These are phyloP conservation scores for Lyophyllum shimeji DNA, from an alignment of 768 basidiomycete genomes.

Conservation along the genomic window DNA sequence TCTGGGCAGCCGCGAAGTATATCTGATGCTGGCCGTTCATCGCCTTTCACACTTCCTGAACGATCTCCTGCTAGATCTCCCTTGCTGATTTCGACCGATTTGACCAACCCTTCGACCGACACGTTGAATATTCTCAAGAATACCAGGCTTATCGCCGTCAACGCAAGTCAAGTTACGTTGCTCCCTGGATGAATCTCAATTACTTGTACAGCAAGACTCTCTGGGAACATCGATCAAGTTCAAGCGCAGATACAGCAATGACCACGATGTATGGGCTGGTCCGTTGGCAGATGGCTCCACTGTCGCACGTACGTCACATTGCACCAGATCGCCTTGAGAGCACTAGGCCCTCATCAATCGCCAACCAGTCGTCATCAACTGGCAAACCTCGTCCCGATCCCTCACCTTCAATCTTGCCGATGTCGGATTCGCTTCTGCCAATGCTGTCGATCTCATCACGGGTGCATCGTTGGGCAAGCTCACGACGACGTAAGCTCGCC, in stretches of 20 bases:
- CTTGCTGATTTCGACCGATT: slow-evolving; percentile 43
- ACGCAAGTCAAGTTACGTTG: slow-evolving; percentile 26
- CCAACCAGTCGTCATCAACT: slow-evolving; percentile 44
- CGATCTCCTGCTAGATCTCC: slow-evolving; percentile 34
- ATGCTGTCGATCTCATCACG: slow-evolving; percentile 38
- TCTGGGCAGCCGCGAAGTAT: slow-evolving; percentile 54
- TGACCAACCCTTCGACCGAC: slow-evolving; percentile 30
- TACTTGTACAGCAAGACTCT: slow-evolving; percentile 38
- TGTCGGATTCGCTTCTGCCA: slow-evolving; percentile 41
- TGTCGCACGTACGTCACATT: slow-evolving; percentile 34
- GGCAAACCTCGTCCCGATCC: slow-evolving; percentile 36
- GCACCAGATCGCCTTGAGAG: not conserved
- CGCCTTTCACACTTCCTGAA: not conserved
- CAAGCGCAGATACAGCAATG: slow-evolving; percentile 47
- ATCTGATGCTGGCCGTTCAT: not conserved
- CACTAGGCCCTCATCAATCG: not conserved
- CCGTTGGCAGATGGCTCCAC: slow-evolving; percentile 48
- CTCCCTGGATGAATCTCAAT: not conserved
- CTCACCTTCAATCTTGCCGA: slow-evolving; percentile 43
- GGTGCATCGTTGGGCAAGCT: slow-evolving; percentile 36
- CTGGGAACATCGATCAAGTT: slow-evolving; percentile 44
- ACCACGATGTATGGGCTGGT: slow-evolving; percentile 49
- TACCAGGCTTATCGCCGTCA: slow-evolving; percentile 40
- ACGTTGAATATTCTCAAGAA: slow-evolving; percentile 41
- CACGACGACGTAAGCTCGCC: slow-evolving; percentile 31